A percentile compares a stretch with the other conserved stretches of the same genome.
Conservation (phyloP, 495 filamentous ascomycete genomes). For the Annulohypoxylon moriforme region DNA sequence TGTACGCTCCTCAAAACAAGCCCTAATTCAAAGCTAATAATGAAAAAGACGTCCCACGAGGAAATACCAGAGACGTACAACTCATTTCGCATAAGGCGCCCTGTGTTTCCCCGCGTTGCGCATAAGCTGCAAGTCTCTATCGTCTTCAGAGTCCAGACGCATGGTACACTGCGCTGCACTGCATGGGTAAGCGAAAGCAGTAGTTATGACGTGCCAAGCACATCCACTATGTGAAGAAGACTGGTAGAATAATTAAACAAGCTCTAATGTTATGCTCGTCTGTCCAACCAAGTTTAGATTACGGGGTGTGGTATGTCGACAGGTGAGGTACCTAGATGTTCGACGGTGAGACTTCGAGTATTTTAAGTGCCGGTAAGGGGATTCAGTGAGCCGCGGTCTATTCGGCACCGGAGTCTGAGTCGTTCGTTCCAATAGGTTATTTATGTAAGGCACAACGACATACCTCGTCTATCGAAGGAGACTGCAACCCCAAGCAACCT, state of each 20-base stretch:
- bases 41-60: neutral
- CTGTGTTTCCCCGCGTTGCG: constrained; percentile 11
- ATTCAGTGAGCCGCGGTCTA: neutral
- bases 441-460: neutral
- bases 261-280: constrained; percentile 19
- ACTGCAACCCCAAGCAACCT: neutral
- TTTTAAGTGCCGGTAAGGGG: neutral
- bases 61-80: neutral
- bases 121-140: constrained; percentile 18
- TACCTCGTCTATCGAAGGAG: neutral
- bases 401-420: neutral
- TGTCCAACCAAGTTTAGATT: constrained; percentile 6
- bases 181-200: constrained; percentile 21
- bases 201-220: constrained; percentile 35
- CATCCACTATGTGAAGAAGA: constrained; percentile 20
- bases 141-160: constrained; percentile 5
- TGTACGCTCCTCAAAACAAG: neutral
- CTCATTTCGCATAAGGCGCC: neutral
- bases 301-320: constrained; percentile 3
- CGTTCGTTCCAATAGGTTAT: neutral
- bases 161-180: constrained; percentile 26
- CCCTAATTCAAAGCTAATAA: neutral
- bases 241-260: constrained; percentile 33
- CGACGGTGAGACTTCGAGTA: constrained; percentile 1
- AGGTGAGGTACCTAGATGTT: neutral